Base-by-base conservation (phyloP, 1,284 basidiomycete genomes). In the Apiotrichum siamense region DNA sequence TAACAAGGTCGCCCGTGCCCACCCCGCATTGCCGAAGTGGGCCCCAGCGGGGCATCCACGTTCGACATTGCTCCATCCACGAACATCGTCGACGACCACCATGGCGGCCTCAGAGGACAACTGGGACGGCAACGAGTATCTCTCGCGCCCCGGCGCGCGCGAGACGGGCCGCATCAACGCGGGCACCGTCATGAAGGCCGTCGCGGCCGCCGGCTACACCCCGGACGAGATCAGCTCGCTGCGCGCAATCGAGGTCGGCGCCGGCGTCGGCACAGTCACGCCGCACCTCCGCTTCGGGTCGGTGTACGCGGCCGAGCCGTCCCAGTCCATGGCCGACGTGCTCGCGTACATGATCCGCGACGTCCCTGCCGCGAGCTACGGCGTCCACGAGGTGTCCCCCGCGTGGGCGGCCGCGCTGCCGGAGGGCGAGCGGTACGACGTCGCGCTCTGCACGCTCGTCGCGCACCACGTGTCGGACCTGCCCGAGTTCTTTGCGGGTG, bases 221-320 rank as follows among this genome's bases (percentile, higher is more conserved):
- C 26, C 56, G 3, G 23, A 43, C 1, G 5, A 31, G 17, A 45
- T 47, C 37, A n/a, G 23, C 27, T 18, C 18, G 7, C 45, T 66
- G 25, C 35, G 64, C 47, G 49, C 66, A 6, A 55, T 68, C 36
- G 68, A 70, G 44, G 59, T 70, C 21, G 68, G 68, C 11, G 60
- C 58, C 42, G 68, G 69, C 20, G 58, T 60, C 7, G 67, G 67
- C 44, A 50, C 63, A 10, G 69, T 71, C 3, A 69, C 67, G 5
- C 33, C 48, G 3, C 58, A 65, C 47, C 54, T 62, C 31, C 27
- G 47, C 12, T 71, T 69, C 50, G 33, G 48, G 20, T 47, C 53
- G 15, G 55, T 71, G 23, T 65, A 68, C 56, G 49, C 61, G 6
- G 60, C 69, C 49, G 69, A 71, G 49, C 53, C 59, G 1, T 61